Conservation (phyloP, 2,329 filamentous ascomycete species). For the Diaporthe aspalathi region DNA sequence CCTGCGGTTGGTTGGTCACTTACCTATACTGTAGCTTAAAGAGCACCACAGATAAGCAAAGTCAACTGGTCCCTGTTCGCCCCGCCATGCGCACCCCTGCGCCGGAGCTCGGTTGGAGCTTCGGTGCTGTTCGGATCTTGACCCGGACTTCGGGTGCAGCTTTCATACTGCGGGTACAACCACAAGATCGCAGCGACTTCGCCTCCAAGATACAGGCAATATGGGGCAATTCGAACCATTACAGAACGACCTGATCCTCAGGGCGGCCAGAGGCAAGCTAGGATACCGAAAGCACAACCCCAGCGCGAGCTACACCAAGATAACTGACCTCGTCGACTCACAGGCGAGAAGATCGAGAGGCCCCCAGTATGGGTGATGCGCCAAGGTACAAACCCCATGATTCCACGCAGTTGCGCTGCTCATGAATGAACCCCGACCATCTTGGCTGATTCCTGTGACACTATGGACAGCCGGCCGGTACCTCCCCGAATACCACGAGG, state of each 20-base stretch:
- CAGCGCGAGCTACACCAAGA: not conserved
- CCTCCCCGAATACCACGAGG: slow-evolving; percentile 96
- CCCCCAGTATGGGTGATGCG: slow-evolving; percentile 99
- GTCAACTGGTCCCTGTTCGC: not conserved
- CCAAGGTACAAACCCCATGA: slow-evolving; percentile 73
- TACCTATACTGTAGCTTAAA: not conserved
- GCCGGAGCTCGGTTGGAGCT: slow-evolving; percentile 14
- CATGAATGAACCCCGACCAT: slow-evolving; percentile 19
- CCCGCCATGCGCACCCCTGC: slow-evolving; percentile 9
- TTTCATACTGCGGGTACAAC: not conserved
- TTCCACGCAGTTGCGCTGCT: slow-evolving; percentile 38
- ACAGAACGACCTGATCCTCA: slow-evolving; percentile 91
- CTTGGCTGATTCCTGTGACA: slow-evolving; percentile 35
- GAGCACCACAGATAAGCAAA: not conserved
- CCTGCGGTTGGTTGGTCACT: not conserved
- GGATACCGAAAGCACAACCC: not conserved
- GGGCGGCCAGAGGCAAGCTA: slow-evolving; percentile 84
- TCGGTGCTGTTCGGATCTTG: not conserved
- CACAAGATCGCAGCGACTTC: slow-evolving; percentile 8
- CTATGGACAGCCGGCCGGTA: slow-evolving; percentile 82
- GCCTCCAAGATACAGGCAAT: slow-evolving; percentile 16
- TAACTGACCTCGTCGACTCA: slow-evolving; percentile 36
- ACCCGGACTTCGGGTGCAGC: not conserved
- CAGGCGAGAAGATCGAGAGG: slow-evolving; percentile 90
- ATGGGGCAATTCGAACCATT: slow-evolving; percentile 75